phyloP scores from a whole-genome alignment of 176 grass and related monocot genomes.

The Coix lacrymajobi region DNA sequence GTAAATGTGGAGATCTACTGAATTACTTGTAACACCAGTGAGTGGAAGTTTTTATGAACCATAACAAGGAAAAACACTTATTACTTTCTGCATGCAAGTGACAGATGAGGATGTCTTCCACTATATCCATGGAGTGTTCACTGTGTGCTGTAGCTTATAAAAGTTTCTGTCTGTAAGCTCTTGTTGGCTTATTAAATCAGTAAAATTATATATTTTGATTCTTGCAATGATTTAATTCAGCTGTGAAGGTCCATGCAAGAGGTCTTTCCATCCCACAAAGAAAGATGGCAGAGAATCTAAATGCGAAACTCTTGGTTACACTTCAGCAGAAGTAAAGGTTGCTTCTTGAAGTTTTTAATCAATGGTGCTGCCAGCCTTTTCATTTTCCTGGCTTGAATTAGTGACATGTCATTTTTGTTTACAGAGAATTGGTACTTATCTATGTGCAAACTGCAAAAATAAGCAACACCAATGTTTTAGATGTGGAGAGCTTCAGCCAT shows the following conservation, averaged over 20 bases:
- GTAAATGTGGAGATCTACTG: background rate
- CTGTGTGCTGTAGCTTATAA: background rate
- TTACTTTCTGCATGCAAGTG: background rate
- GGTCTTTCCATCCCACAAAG: constrained; percentile 64
- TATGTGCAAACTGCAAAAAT: constrained; percentile 65
- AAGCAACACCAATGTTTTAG: constrained; percentile 76
- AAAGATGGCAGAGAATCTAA: constrained; percentile 45
- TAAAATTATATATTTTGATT: background rate
- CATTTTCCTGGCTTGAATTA: constrained; percentile 1
- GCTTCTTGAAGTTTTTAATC: background rate
- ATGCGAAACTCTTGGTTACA: constrained; percentile 58
- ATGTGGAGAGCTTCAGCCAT: constrained; percentile 65
- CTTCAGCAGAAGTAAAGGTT: constrained; percentile 50
- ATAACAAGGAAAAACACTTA: background rate
- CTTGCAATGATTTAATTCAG: constrained; percentile 35
- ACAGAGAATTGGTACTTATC: constrained; percentile 48
- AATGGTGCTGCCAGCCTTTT: background rate
- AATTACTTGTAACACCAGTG: background rate
- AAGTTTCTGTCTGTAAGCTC: background rate
- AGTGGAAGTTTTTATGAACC: background rate
- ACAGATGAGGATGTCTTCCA: background rate
- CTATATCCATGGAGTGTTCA: background rate
- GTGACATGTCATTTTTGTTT: background rate
- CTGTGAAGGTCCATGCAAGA: constrained; percentile 67
- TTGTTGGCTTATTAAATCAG: background rate